A percentile compares a stretch with the other conserved stretches of the same genome.
Conservation (phyloP, 352 stramenopile genomes). For the Phytophthora aleatoria region DNA sequence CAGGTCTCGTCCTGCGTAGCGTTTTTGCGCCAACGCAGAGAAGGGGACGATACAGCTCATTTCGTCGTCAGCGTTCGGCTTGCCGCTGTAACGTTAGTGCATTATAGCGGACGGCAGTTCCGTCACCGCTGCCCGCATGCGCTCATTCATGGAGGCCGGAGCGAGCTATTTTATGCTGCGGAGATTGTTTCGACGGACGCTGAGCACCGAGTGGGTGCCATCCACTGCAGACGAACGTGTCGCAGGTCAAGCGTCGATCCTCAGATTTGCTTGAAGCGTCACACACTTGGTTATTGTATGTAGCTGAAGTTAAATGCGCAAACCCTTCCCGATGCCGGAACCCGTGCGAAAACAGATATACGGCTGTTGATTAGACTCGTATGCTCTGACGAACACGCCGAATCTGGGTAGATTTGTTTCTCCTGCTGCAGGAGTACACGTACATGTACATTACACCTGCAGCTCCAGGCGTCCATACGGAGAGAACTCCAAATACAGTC, state of each 20-base stretch:
- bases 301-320: conserved; percentile 28
- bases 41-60: conserved; percentile 1
- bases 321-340: conserved; percentile 13
- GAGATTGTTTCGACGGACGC: not conserved
- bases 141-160: not conserved
- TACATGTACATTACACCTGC: no score
- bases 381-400: conserved; percentile 1
- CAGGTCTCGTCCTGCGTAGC: conserved; percentile 10
- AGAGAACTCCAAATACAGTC: no score
- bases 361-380: conserved; percentile 3
- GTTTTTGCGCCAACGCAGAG: not conserved
- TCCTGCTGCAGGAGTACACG: no score
- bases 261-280: conserved; percentile 30
- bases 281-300: conserved; percentile 21
- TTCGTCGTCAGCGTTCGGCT: not conserved
- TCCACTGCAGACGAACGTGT: conserved; percentile 19
- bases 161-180: not conserved
- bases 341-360: not conserved
- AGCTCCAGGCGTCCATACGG: no score
- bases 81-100: not conserved
- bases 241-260: conserved; percentile 21
- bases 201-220: not conserved
- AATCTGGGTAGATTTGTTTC: not conserved
- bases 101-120: not conserved
- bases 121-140: not conserved